Conservation (phyloP, 73 alveolate genomes). For the Paramecium sonneborni region DNA sequence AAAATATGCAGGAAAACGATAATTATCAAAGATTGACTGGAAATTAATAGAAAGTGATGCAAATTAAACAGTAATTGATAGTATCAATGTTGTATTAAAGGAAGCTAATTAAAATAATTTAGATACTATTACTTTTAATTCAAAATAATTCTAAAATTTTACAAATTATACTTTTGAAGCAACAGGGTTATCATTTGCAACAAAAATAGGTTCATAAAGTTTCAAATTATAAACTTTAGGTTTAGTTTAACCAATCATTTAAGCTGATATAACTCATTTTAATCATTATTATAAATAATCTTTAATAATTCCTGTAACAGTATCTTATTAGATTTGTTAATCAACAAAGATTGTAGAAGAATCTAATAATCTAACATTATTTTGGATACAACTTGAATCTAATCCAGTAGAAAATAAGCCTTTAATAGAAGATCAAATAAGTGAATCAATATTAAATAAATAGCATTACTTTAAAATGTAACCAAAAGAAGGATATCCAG, state of each 20-base stretch:
- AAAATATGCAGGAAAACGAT: neutral
- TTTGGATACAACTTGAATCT: neutral
- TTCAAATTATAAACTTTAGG: constrained; percentile 4
- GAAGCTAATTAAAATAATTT: neutral
- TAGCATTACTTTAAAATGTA: neutral
- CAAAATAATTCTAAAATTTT: neutral
- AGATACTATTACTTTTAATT: neutral
- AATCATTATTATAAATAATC: neutral
- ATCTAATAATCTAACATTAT: neutral
- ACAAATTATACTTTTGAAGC: neutral
- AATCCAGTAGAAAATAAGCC: neutral
- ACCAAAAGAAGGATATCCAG: neutral
- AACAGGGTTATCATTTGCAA: neutral
- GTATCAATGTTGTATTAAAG: neutral
- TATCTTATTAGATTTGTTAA: neutral
- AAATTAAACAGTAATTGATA: neutral
- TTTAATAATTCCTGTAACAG: neutral
- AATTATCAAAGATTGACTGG: neutral
- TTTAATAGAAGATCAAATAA: neutral
- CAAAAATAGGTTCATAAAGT: neutral
- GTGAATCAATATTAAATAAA: neutral
- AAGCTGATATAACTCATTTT: neutral
- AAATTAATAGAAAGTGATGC: neutral
- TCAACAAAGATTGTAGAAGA: neutral
- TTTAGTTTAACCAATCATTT: neutral